These are phyloP conservation scores for Suillus luteus DNA, from an alignment of 768 basidiomycete species.

Conservation along the genomic window DNA sequence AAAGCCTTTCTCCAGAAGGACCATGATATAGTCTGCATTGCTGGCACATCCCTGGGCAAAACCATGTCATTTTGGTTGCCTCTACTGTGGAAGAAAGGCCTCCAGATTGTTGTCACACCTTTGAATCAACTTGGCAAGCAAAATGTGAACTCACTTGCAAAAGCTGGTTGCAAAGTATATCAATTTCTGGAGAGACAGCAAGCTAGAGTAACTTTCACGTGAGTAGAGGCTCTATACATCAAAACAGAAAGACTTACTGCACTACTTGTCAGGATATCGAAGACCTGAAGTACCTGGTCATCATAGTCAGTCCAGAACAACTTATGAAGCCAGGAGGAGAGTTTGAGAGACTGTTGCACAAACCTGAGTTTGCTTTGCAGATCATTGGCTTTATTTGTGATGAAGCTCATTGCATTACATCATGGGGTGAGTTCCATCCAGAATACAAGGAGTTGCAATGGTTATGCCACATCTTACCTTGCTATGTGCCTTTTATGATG, in stretches of 20 bases:
- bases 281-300: slow-evolving; percentile 8
- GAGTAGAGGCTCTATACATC: background rate
- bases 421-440: slow-evolving; percentile 22
- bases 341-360: slow-evolving; percentile 17
- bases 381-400: slow-evolving; percentile 25
- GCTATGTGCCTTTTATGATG: slow-evolving; percentile 15
- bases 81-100: background rate
- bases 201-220: background rate
- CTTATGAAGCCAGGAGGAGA: slow-evolving; percentile 15
- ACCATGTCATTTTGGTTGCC: slow-evolving; percentile 1
- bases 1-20: slow-evolving; percentile 1
- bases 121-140: slow-evolving; percentile 1
- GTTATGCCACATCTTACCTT: slow-evolving; percentile 18
- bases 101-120: background rate
- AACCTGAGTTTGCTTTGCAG: slow-evolving; percentile 8
- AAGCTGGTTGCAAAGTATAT: background rate
- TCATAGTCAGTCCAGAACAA: slow-evolving; percentile 17
- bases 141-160: background rate
- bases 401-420: slow-evolving; percentile 21
- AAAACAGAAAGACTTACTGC: too few relatives aligned
- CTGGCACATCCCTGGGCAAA: background rate
- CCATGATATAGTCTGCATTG: background rate
- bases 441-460: slow-evolving; percentile 17
- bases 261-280: slow-evolving; percentile 9
- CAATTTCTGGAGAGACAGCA: background rate